These are phyloP conservation scores for Rhizophlyctis rosea DNA, from an alignment of 192 early-diverging fungal genomes.

Conservation along the genomic window DNA sequence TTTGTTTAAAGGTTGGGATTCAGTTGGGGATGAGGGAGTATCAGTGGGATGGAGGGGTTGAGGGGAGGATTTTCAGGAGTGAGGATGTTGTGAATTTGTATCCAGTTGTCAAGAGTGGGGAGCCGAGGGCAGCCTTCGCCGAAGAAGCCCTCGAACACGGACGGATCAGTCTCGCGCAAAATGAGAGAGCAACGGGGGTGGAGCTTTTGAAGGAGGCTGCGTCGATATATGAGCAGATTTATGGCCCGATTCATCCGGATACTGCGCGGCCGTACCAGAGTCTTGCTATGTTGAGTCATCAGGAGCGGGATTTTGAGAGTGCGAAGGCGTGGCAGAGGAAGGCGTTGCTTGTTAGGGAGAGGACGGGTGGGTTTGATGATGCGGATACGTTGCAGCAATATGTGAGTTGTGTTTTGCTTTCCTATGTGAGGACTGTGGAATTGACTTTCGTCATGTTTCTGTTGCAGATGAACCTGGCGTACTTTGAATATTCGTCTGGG, in stretches of 20 bases:
- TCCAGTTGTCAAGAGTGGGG: conserved; percentile 72
- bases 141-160: conserved; percentile 90
- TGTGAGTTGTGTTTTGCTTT: conserved; percentile 44
- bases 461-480: conserved; percentile 72
- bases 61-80: conserved; percentile 20
- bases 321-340: conserved; percentile 62
- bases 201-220: conserved; percentile 83
- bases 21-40: conserved; percentile 83
- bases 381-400: conserved; percentile 86
- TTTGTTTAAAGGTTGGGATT: conserved; percentile 80
- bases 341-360: conserved; percentile 81
- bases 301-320: conserved; percentile 64
- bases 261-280: conserved; percentile 81
- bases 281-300: conserved; percentile 79
- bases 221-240: conserved; percentile 88
- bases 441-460: conserved; percentile 10
- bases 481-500: conserved; percentile 83
- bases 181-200: conserved; percentile 72
- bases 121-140: conserved; percentile 63
- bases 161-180: conserved; percentile 70
- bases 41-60: conserved; percentile 22
- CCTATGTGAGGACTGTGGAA: background rate
- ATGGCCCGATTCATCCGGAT: conserved; percentile 87
- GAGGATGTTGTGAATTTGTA: conserved; percentile 51
- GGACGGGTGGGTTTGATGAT: conserved; percentile 81